Percentiles rank a stretch among this genome's conserved stretches.
Evolutionary conservation across 306 rosid genomes (phyloP).

Genomic region (Cicer bijugum): DNA sequence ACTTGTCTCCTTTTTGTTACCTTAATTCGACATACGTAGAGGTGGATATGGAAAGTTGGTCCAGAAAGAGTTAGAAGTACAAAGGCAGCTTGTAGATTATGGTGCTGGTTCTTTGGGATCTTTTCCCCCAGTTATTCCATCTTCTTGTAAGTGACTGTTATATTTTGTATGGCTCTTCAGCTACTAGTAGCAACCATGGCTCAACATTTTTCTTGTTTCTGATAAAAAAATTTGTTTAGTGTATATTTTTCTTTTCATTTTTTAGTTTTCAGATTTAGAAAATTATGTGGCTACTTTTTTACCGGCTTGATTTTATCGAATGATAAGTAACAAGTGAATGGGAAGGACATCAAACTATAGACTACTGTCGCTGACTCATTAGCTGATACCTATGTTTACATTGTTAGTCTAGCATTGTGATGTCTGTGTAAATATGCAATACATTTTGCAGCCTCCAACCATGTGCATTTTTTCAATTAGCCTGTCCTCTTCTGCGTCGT

Average conservation of each 20-base stretch:
- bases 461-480: constrained; percentile 12
- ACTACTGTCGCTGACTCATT: not conserved
- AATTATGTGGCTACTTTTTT: constrained; percentile 10
- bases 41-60: constrained; percentile 96
- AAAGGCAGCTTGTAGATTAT: constrained; percentile 95
- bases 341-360: constrained; percentile 9
- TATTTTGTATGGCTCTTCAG: constrained; percentile 40
- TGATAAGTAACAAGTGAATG: constrained; percentile 5
- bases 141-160: constrained; percentile 67
- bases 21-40: constrained; percentile 77
- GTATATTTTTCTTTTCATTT: not conserved
- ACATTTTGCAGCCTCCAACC: constrained; percentile 15
- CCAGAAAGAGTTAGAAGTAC: constrained; percentile 91
- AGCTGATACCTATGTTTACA: not conserved
- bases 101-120: constrained; percentile 93
- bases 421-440: constrained; percentile 29
- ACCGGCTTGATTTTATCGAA: not conserved
- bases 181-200: constrained; percentile 24
- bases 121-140: constrained; percentile 70
- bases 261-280: not conserved
- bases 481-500: constrained; percentile 20
- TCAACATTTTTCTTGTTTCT: constrained; percentile 23
- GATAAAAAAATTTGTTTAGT: not conserved
- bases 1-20: constrained; percentile 48
- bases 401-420: constrained; percentile 1